These are phyloP conservation scores for Globisporangium paddicum DNA, from an alignment of 352 stramenopile species.

Conservation along the genomic window DNA sequence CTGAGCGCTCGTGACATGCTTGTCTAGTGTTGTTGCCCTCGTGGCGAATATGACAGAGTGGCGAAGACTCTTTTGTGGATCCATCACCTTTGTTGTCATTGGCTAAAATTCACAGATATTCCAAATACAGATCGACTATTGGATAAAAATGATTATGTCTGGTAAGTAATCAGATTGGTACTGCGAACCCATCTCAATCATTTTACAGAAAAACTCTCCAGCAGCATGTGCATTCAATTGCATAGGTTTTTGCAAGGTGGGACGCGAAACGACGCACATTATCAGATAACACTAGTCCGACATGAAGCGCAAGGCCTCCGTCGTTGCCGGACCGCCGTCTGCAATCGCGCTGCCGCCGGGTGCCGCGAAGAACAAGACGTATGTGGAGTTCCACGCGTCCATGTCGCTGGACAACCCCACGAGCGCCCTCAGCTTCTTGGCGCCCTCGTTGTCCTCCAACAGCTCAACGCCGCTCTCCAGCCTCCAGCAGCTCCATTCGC, in stretches of 20 bases:
- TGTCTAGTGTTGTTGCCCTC: not conserved
- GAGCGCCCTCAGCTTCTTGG: conserved; percentile 6
- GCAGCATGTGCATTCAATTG: conserved; percentile 7
- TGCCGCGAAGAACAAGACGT: not conserved
- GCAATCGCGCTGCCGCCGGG: not conserved
- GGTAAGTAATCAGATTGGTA: conserved; percentile 12
- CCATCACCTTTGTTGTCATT: not conserved
- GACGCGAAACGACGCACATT: conserved; percentile 2
- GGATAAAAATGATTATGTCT: not conserved
- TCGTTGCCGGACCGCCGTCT: not conserved
- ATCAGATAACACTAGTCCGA: not conserved
- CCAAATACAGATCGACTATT: not conserved
- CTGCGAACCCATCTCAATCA: not conserved
- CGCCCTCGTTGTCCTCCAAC: conserved; percentile 13
- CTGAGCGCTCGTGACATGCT: conserved; percentile 21
- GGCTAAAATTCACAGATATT: not conserved
- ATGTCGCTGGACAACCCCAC: conserved; percentile 56
- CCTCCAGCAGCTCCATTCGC: not conserved
- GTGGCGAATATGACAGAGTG: not conserved
- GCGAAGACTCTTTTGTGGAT: too few relatives aligned
- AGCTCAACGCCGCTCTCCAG: not conserved
- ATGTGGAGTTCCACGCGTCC: conserved; percentile 61
- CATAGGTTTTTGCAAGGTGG: not conserved
- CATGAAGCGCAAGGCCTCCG: not conserved
- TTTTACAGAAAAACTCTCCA: not conserved